Evolutionary conservation across 2,329 filamentous ascomycete species (phyloP), one percentile per base, ranked within the genome.

Genomic region (Calonectria naviculata): DNA sequence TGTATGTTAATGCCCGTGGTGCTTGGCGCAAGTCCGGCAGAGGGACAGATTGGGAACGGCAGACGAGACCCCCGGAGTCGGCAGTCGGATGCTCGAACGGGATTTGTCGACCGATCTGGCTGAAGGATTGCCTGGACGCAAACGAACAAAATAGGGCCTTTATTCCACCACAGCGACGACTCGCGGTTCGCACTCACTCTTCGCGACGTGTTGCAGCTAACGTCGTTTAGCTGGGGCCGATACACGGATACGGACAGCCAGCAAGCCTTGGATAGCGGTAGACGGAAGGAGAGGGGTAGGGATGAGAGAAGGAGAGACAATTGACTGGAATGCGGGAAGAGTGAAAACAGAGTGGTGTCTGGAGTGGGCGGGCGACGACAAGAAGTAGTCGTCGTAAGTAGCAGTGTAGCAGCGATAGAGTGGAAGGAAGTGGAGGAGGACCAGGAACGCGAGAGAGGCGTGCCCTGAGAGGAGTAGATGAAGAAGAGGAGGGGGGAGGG

Each of bases 361-460:
- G 65, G 52, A 65, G 68, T 97, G 89, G 92, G 68, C 97, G 89
- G 92, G 88, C 67, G 94, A 97, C 73, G 94, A 97, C 71, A 94
- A 97, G 83, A 97, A 95, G 88, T 93, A 92, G 80, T 67, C 56
- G 65, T 60, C 31, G 21, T 31, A 24, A 31, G 47, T 44, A 49
- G 38, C 19, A 49, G 87, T 94, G 74, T 92, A 95, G 54, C 87
- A 94, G 49, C 94, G 98, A 74, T 95, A 97, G 81, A 95, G 98
- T 84, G 94, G 98, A 76, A 95, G 92, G 83, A 93, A 97, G 82
- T 36, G 34, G 34, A 13, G 29, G 31, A 38, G 46, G 56, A 29
- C 38, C 56, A 61, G 56, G 38, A 44, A 61, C 56, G 38, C 56
- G 38, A 63, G n/a, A 52, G 56, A 62, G 67, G 65, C 46, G 52